Percentiles rank a stretch among this genome's conserved stretches.
phyloP scores from a whole-genome alignment of 768 basidiomycete species.

The Russula olivacea region DNA sequence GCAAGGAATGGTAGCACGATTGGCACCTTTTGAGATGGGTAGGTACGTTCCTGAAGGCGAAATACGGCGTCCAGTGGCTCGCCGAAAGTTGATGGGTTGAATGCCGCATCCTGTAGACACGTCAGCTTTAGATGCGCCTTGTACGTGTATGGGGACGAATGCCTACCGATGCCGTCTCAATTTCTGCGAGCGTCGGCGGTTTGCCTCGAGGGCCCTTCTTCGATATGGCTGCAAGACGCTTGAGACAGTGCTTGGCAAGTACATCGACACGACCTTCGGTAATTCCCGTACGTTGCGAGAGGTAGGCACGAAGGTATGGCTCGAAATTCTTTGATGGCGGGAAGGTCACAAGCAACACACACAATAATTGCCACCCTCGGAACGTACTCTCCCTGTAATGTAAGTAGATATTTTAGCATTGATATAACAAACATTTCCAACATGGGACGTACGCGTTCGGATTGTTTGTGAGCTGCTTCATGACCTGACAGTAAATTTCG shows the following conservation, averaged over 20 bases:
- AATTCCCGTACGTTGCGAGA: constrained; percentile 59
- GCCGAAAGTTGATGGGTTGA: constrained; percentile 91
- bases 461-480: constrained; percentile 87
- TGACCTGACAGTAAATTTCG: constrained; percentile 87
- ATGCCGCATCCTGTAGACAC: constrained; percentile 70
- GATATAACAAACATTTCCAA: background rate
- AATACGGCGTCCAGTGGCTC: constrained; percentile 83
- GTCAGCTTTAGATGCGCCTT: background rate
- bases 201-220: constrained; percentile 85
- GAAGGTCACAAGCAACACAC: constrained; percentile 86
- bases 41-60: constrained; percentile 78
- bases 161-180: constrained; percentile 82
- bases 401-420: background rate
- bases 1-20: constrained; percentile 93
- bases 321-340: constrained; percentile 93
- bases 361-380: constrained; percentile 90
- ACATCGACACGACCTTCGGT: constrained; percentile 76
- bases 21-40: constrained; percentile 78
- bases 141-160: background rate
- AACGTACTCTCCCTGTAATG: constrained; percentile 68
- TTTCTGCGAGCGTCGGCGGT: constrained; percentile 74
- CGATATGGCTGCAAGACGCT: constrained; percentile 66
- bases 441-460: constrained; percentile 57
- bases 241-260: constrained; percentile 88
- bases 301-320: constrained; percentile 73